Percentiles rank a stretch among this genome's conserved stretches.
These are phyloP conservation scores for Pseudozyma sp. DNA, from an alignment of 1,284 basidiomycete genomes.

Conservation along the genomic window DNA sequence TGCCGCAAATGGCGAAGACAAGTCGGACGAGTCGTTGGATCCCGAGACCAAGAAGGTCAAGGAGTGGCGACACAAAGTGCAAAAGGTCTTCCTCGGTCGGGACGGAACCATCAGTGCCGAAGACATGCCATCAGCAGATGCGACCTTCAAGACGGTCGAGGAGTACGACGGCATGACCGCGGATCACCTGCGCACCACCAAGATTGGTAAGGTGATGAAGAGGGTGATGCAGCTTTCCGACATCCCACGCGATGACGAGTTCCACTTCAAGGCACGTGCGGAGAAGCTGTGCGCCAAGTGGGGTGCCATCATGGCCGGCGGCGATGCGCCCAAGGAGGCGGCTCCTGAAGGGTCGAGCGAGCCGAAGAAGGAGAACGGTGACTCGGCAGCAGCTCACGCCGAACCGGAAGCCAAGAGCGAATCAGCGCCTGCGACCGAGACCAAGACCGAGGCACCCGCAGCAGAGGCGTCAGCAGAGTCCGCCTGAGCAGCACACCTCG, in stretches of 20 bases:
- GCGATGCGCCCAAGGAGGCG: slow-evolving; percentile 15
- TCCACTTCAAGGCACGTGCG: slow-evolving; percentile 82
- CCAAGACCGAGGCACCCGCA: neutral
- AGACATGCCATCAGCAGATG: slow-evolving; percentile 74
- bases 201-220: slow-evolving; percentile 98
- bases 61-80: slow-evolving; percentile 86
- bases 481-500: neutral
- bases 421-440: neutral
- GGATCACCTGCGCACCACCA: slow-evolving; percentile 84
- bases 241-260: slow-evolving; percentile 85
- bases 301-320: slow-evolving; percentile 46
- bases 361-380: slow-evolving; percentile 25
- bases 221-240: slow-evolving; percentile 80
- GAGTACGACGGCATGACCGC: slow-evolving; percentile 83
- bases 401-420: slow-evolving; percentile 25
- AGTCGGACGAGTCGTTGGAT: slow-evolving; percentile 72
- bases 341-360: slow-evolving; percentile 17
- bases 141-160: slow-evolving; percentile 85
- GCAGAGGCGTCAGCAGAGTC: slow-evolving; percentile 13
- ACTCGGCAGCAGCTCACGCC: slow-evolving; percentile 7
- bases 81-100: slow-evolving; percentile 83
- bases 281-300: slow-evolving; percentile 71
- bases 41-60: slow-evolving; percentile 74
- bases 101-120: slow-evolving; percentile 61
- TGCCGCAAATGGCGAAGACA: slow-evolving; percentile 68